Conservation (phyloP, 2,329 filamentous ascomycete species). For the Zymoseptoria pseudotritici region DNA sequence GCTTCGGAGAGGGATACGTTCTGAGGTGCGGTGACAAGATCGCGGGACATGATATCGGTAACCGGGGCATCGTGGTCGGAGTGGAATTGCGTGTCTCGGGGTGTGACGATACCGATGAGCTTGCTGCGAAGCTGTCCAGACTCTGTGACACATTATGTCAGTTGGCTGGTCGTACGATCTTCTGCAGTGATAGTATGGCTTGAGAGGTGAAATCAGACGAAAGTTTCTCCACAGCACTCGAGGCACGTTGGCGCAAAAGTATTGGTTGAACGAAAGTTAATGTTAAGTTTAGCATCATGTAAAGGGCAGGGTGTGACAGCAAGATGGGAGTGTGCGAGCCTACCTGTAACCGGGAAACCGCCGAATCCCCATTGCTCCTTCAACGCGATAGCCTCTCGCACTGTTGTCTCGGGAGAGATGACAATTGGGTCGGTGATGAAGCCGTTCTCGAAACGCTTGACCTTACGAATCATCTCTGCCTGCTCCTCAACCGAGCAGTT, state of each 20-base stretch:
- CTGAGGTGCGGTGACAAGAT: constrained; percentile 77
- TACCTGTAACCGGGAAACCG: constrained; percentile 97
- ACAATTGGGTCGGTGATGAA: constrained; percentile 97
- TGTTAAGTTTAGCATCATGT: constrained; percentile 69
- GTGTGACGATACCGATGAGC: constrained; percentile 94
- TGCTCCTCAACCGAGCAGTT: constrained; percentile 97
- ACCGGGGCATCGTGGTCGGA: constrained; percentile 64
- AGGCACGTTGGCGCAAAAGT: constrained; percentile 44
- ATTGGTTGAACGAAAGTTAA: constrained; percentile 99
- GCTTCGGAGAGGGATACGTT: constrained; percentile 82
- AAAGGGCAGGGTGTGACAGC: constrained; percentile 24
- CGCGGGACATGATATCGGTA: constrained; percentile 87
- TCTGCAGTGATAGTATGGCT: neutral
- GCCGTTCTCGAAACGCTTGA: constrained; percentile 98
- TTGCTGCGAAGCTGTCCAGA: constrained; percentile 88
- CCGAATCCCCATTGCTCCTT: constrained; percentile 99
- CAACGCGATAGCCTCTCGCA: constrained; percentile 81
- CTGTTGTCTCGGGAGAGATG: constrained; percentile 77
- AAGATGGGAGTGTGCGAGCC: constrained; percentile 37
- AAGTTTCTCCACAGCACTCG: constrained; percentile 29
- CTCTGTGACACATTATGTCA: constrained; percentile 50
- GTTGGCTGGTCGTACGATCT: neutral
- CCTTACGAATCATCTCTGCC: constrained; percentile 98
- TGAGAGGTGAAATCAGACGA: constrained; percentile 20
- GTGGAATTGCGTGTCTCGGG: constrained; percentile 97